Percentiles rank a stretch among this genome's conserved stretches.
phyloP scores from a whole-genome alignment of 2,329 filamentous ascomycete genomes.

The Fusarium buxicola region DNA sequence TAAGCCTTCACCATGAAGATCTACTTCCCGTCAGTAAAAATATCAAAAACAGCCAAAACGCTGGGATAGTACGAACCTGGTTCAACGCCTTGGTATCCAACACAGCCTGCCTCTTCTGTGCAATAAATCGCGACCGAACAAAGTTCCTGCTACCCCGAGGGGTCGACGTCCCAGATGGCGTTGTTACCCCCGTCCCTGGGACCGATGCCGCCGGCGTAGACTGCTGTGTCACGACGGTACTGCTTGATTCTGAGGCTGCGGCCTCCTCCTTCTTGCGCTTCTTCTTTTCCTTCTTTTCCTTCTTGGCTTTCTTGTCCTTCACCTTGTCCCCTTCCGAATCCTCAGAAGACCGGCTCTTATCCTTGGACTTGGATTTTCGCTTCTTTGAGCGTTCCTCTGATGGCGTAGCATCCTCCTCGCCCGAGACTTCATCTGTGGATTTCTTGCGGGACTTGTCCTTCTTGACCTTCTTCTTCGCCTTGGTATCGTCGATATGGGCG shows the following conservation, averaged over 20 bases:
- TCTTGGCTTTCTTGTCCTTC: constrained; percentile 54
- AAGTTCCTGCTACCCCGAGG: constrained; percentile 72
- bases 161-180: constrained; percentile 58
- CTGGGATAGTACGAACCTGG: constrained; percentile 73
- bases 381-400: constrained; percentile 49
- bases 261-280: constrained; percentile 62
- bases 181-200: constrained; percentile 54
- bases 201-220: constrained; percentile 46
- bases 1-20: constrained; percentile 76
- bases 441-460: constrained; percentile 54
- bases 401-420: constrained; percentile 38
- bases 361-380: constrained; percentile 49
- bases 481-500: constrained; percentile 31
- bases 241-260: constrained; percentile 35
- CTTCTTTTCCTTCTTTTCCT: constrained; percentile 58
- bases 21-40: constrained; percentile 50
- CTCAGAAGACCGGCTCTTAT: constrained; percentile 45
- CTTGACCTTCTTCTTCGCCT: constrained; percentile 50
- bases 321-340: constrained; percentile 45
- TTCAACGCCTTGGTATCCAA: constrained; percentile 85
- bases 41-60: constrained; percentile 40
- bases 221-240: constrained; percentile 22
- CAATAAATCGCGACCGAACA: constrained; percentile 84
- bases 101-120: constrained; percentile 86
- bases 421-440: constrained; percentile 30